Conservation (phyloP, 1,139 yeast genomes). For the Kodamaea derodonti region DNA sequence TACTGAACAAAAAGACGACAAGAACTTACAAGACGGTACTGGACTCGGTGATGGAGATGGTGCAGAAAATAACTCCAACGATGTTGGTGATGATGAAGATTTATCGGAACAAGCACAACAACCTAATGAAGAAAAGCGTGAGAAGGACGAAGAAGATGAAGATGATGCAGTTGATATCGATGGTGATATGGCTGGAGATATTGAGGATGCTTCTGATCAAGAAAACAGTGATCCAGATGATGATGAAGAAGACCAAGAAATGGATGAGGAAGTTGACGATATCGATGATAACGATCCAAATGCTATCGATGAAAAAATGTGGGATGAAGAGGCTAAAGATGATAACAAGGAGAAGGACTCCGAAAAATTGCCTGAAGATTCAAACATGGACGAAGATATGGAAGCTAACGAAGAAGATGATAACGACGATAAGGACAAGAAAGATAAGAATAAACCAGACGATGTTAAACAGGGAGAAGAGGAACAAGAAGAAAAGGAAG, state of each 20-base stretch:
- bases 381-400: conserved; percentile 55
- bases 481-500: conserved; percentile 26
- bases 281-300: conserved; percentile 90
- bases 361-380: conserved; percentile 59
- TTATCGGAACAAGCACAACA: conserved; percentile 84
- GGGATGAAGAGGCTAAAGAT: conserved; percentile 90
- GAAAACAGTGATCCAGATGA: conserved; percentile 58
- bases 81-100: conserved; percentile 91
- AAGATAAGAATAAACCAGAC: conserved; percentile 25
- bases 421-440: conserved; percentile 31
- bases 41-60: conserved; percentile 98
- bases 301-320: conserved; percentile 96
- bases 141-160: conserved; percentile 56
- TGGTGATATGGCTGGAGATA: conserved; percentile 94
- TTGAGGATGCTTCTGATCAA: conserved; percentile 75
- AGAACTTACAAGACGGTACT: conserved; percentile 79
- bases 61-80: conserved; percentile 74
- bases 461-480: conserved; percentile 33
- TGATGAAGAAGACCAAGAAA: conserved; percentile 45
- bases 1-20: conserved; percentile 57
- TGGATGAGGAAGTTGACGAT: conserved; percentile 90
- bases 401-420: conserved; percentile 58
- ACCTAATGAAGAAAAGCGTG: conserved; percentile 71
- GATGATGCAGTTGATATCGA: conserved; percentile 90
- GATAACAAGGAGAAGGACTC: conserved; percentile 70